Base-by-base conservation (phyloP, 208 protist species). In the Herpetomonas samuelpessoai region DNA sequence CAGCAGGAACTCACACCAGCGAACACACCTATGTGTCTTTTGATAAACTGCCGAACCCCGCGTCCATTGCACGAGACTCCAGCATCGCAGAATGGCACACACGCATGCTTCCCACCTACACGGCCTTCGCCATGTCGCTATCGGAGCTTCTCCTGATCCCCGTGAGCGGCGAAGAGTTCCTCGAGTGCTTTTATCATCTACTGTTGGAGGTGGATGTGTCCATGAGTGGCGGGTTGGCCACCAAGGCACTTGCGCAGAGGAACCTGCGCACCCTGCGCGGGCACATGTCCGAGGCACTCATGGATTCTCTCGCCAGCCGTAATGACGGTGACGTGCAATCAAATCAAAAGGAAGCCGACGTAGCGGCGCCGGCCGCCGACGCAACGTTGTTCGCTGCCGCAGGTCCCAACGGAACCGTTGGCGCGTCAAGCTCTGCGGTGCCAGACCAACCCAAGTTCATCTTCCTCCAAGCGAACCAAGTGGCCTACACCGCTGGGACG, bases 141-240 rank as follows among this genome's bases (percentile, higher is more conserved):
- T 71, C 82, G 0, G 86, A 92, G 18, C 65, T 92, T 1, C 57
- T 92, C 9, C 54, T 76, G 19, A 58, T 75, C 2, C 72, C 82
- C 1, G 67, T 88, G 16, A 49, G 65, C 14, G 74, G 73, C 19
- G 61, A 46, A 1, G 79, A 79, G 29, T 88, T 90, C 61, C 64
- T 81, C 0, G 86, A 92, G 54, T 81, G 74, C 45, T 61, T 92
- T 26, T 81, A 81, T 53, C 71, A 74, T 2, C 62, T 92, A 24
- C 57, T 89, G 53, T 57, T 92, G 56, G 81, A 92, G 73, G n/a
- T 83, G 45, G 76, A 89, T 54, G 73, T 83, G 12, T 65, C 62
- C 4, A 86, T 83, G 59, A 77, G 76, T 0, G 47, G 56, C 27
- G 79, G 83, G 0, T 12, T 77, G 12, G 65, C 86, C 2, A 59